A percentile compares a stretch with the other conserved stretches of the same genome.
Conservation (phyloP, 1,284 basidiomycete species). For the Macrocystidia cucumis region DNA sequence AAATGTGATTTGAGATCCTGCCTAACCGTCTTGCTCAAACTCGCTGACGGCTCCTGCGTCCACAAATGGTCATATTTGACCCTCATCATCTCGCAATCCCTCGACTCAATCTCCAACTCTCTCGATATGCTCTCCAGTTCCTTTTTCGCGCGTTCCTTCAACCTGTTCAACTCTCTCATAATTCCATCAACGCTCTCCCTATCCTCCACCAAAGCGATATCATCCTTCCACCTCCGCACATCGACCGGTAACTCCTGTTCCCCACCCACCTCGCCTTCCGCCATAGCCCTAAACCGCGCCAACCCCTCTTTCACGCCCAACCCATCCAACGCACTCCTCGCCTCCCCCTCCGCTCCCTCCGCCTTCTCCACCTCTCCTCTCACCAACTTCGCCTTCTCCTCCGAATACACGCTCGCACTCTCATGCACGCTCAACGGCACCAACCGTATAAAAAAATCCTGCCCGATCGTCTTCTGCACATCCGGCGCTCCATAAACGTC, state of each 20-base stretch:
- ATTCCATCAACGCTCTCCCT: constrained; percentile 59
- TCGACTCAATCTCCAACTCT: constrained; percentile 71
- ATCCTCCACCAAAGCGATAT: constrained; percentile 62
- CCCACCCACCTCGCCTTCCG: constrained; percentile 62
- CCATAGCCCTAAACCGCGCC: constrained; percentile 70
- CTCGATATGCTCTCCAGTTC: constrained; percentile 56
- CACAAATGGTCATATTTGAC: constrained; percentile 86
- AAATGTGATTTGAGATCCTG: constrained; percentile 79
- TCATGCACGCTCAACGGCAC: constrained; percentile 95
- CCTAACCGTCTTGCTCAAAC: constrained; percentile 64
- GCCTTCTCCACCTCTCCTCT: constrained; percentile 84
- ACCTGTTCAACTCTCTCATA: constrained; percentile 52
- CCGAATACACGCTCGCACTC: constrained; percentile 92
- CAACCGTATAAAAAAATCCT: constrained; percentile 84
- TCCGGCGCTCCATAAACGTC: constrained; percentile 90
- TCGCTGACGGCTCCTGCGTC: constrained; percentile 83
- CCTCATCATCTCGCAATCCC: constrained; percentile 79
- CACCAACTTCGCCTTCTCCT: constrained; percentile 97
- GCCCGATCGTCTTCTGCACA: constrained; percentile 92
- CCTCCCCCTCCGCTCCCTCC: constrained; percentile 80
- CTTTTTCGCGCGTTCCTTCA: constrained; percentile 53
- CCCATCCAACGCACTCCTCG: constrained; percentile 74
- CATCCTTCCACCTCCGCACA: constrained; percentile 72
- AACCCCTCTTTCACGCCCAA: constrained; percentile 78
- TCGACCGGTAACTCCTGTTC: constrained; percentile 70